Evolutionary conservation across 2,329 filamentous ascomycete species (phyloP), one percentile per base, ranked within the genome.

Genomic region (Simplicillium sp.): DNA sequence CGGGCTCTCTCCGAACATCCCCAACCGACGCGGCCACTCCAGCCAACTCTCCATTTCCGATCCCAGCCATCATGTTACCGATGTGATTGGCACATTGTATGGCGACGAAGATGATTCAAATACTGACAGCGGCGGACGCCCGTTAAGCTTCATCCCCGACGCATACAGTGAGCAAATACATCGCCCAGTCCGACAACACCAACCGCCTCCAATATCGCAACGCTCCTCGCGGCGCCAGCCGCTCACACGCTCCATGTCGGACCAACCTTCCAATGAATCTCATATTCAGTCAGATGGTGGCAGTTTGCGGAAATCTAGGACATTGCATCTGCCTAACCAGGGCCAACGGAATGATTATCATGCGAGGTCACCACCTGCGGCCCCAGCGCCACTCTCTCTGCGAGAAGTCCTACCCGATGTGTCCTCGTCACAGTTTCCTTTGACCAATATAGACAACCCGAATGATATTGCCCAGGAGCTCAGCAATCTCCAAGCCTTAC

Each of bases 41-140:
- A 73, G 64, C 55, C 72, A 77, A 53, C 65, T 78, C 38, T 80
- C 75, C 42, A 79, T 94, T 60, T 92, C 85, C 61, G 88, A 95
- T 64, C 84, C 89, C 46, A 87, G 76, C 65, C 87, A 95, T 65
- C 89, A 95, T 75, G 87, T 95, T 58, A 95, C 88, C 42, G 89
- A 95, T 62, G 84, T 87, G 44, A 94, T 95, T 62, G 87, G 87
- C 39, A 88, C 88, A 53, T 77, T 94, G 64, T 95, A 96, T 64
- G 86, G 84, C 54, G 83, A 87, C 56, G 77, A 79, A 54, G 77
- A 81, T 50, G 77, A 86, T 50, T 76, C 64, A 3, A 73, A 77
- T 48, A 76, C 62, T 13, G 67, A 68, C 44, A 25, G 20, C 20
- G 61, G 64, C 42, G 61, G 67, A 33, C 78, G 84, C 36, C 85